phyloP scores from a whole-genome alignment of 2,329 filamentous ascomycete genomes.

The Diaporthe helianthi region DNA sequence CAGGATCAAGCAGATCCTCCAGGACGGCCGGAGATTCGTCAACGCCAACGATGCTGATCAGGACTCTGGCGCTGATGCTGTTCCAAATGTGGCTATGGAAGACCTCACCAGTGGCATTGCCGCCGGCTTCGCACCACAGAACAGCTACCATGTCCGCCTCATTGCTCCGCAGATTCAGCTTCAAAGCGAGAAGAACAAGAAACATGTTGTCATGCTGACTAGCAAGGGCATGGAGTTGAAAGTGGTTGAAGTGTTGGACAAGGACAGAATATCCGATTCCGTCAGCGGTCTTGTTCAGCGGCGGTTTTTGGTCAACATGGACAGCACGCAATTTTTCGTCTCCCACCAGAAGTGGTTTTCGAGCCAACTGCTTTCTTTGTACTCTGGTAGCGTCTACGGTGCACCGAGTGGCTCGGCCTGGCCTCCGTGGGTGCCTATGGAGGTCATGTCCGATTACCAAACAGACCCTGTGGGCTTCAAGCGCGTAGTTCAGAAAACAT shows the following conservation, averaged over 20 bases:
- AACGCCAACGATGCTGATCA: constrained; percentile 65
- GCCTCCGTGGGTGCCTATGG: constrained; percentile 98
- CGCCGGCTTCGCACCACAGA: constrained; percentile 87
- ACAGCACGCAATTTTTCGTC: constrained; percentile 98
- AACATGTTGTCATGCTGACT: constrained; percentile 94
- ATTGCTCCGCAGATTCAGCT: constrained; percentile 98
- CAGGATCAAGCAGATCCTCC: constrained; percentile 83
- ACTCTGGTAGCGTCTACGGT: constrained; percentile 93
- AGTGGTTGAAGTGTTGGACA: constrained; percentile 97
- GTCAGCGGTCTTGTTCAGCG: constrained; percentile 96
- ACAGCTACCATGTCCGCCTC: constrained; percentile 91
- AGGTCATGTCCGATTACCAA: constrained; percentile 97
- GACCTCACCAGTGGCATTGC: constrained; percentile 79
- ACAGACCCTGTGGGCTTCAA: constrained; percentile 97
- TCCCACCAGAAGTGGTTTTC: constrained; percentile 91
- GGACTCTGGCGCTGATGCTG: constrained; percentile 37
- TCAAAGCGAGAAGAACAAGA: constrained; percentile 97
- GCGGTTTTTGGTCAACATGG: constrained; percentile 93
- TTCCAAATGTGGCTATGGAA: constrained; percentile 57
- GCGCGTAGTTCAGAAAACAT: constrained; percentile 95
- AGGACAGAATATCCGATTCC: constrained; percentile 86
- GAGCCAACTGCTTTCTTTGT: constrained; percentile 85
- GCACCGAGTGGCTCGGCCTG: constrained; percentile 84
- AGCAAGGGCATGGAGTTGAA: constrained; percentile 99
- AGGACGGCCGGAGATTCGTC: constrained; percentile 84